Evolutionary conservation across 1,284 basidiomycete species (phyloP).

Genomic region (Tylopilus sp.): DNA sequence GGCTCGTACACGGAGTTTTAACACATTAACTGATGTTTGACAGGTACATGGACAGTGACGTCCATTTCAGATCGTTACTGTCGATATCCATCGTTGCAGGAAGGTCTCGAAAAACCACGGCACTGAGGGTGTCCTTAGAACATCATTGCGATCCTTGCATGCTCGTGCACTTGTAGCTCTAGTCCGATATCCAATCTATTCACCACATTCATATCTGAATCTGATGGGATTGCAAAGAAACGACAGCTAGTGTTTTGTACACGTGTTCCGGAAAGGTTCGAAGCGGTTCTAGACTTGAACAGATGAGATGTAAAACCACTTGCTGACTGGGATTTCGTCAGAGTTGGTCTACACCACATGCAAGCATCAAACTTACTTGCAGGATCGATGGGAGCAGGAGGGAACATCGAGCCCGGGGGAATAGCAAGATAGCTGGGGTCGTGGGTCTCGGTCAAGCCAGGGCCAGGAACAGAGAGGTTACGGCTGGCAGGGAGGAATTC

Average conservation of each 20-base stretch:
- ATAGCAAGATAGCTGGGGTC: conserved; percentile 66
- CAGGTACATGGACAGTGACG: conserved; percentile 90
- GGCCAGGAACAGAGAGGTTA: conserved; percentile 67
- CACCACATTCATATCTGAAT: neutral
- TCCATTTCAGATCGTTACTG: conserved; percentile 83
- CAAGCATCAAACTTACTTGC: conserved; percentile 55
- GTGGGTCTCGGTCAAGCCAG: conserved; percentile 59
- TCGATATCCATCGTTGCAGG: conserved; percentile 59
- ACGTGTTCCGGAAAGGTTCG: neutral
- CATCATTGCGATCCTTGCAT: conserved; percentile 11
- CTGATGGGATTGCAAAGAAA: conserved; percentile 3
- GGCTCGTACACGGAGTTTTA: neutral
- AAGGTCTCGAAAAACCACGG: conserved; percentile 34
- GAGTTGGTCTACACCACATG: conserved; percentile 4
- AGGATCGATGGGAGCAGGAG: conserved; percentile 82
- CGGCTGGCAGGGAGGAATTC: conserved; percentile 41
- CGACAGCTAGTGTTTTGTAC: conserved; percentile 1
- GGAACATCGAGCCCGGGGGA: conserved; percentile 76
- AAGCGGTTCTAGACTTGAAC: conserved; percentile 56
- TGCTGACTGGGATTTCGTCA: conserved; percentile 60
- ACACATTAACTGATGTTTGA: conserved; percentile 17
- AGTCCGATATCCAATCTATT: conserved; percentile 14
- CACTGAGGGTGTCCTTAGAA: conserved; percentile 16
- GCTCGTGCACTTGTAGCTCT: conserved; percentile 34
- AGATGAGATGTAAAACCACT: conserved; percentile 87